Conservation (phyloP, 2,329 filamentous ascomycete genomes). For the Fusarium xyrophilum region DNA sequence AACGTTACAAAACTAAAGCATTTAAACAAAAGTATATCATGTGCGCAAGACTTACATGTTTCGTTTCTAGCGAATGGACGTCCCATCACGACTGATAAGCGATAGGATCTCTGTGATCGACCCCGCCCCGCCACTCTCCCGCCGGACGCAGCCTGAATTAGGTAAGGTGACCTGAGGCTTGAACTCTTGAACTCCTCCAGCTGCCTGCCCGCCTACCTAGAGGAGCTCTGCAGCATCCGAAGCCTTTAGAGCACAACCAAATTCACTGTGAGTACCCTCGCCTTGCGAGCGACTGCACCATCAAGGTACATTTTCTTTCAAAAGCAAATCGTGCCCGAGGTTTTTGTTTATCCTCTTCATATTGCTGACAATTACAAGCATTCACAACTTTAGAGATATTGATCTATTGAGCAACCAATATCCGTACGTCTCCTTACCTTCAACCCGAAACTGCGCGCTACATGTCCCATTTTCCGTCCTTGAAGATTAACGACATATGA, state of each 20-base stretch:
- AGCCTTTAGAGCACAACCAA: slow-evolving; percentile 8
- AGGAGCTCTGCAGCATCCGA: slow-evolving; percentile 20
- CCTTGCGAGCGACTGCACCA: slow-evolving; percentile 4
- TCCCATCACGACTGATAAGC: neutral
- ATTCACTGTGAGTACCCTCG: slow-evolving; percentile 7
- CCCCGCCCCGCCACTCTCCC: slow-evolving; percentile 2
- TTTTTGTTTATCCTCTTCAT: neutral
- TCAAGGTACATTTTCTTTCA: slow-evolving; percentile 24
- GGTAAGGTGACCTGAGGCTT: slow-evolving; percentile 13
- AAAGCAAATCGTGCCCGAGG: neutral
- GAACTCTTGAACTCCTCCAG: slow-evolving; percentile 17
- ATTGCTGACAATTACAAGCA: slow-evolving; percentile 15
- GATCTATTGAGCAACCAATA: neutral
- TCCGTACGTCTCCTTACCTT: slow-evolving; percentile 20
- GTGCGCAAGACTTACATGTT: neutral
- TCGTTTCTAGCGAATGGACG: neutral
- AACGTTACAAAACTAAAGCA: neutral
- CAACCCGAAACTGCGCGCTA: slow-evolving; percentile 6
- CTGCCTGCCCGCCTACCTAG: slow-evolving; percentile 10
- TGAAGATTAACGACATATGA: neutral
- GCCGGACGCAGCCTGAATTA: neutral
- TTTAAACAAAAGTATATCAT: neutral
- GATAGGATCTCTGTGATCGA: neutral
- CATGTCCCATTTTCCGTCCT: neutral
- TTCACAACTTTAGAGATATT: neutral